Conservation (phyloP, 345 rosid genomes). For the Salix exigua region DNA sequence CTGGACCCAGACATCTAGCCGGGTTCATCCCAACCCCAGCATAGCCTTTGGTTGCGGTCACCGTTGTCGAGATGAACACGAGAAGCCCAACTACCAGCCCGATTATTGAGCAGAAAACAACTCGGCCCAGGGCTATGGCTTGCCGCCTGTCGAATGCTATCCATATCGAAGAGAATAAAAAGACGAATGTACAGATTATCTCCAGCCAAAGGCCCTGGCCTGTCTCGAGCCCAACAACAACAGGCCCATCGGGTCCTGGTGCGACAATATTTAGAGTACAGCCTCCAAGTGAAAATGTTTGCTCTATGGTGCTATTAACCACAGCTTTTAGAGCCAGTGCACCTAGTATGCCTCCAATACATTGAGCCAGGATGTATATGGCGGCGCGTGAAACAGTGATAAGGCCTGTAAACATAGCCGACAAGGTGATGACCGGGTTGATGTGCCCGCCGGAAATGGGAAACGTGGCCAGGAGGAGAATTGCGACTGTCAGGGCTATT, state of each 20-base stretch:
- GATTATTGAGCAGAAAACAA: slow-evolving; percentile 23
- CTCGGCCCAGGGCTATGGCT: slow-evolving; percentile 33
- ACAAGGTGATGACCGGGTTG: slow-evolving; percentile 32
- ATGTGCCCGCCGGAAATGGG: slow-evolving; percentile 46
- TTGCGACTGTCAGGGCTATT: slow-evolving; percentile 4
- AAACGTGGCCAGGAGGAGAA: slow-evolving; percentile 27
- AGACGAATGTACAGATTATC: slow-evolving; percentile 34
- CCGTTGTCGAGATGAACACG: slow-evolving; percentile 39
- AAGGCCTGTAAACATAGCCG: slow-evolving; percentile 30
- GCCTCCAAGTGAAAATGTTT: slow-evolving; percentile 37
- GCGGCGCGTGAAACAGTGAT: slow-evolving; percentile 21
- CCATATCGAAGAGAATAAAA: slow-evolving; percentile 38
- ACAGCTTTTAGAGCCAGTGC: slow-evolving; percentile 29
- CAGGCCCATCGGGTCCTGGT: slow-evolving; percentile 28
- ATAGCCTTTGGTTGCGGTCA: slow-evolving; percentile 38
- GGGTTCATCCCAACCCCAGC: slow-evolving; percentile 53
- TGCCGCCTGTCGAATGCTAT: slow-evolving; percentile 43
- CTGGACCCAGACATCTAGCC: slow-evolving; percentile 47
- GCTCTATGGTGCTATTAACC: slow-evolving; percentile 16
- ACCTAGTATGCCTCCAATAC: slow-evolving; percentile 35
- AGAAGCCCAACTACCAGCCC: slow-evolving; percentile 35
- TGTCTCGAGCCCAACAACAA: slow-evolving; percentile 11
- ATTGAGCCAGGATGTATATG: slow-evolving; percentile 35
- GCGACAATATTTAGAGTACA: slow-evolving; percentile 24
- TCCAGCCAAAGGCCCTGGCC: slow-evolving; percentile 32